phyloP scores from a whole-genome alignment of 169 alveolate species.

The Cryptosporidium felis region DNA sequence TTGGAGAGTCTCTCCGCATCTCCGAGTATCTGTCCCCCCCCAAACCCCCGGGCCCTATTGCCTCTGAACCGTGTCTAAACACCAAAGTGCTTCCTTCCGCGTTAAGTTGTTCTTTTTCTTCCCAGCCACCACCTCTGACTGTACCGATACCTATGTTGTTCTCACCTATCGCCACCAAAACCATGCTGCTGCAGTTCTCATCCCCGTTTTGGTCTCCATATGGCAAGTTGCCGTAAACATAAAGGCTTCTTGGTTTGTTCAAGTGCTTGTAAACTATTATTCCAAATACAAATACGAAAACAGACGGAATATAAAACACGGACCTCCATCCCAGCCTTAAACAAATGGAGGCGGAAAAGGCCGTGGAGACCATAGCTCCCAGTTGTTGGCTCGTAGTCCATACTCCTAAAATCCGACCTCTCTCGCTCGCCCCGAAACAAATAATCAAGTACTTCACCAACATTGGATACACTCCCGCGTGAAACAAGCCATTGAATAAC shows the following conservation, averaged over 20 bases:
- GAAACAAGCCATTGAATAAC: conserved; percentile 75
- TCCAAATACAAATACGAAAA: conserved; percentile 65
- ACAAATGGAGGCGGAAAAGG: conserved; percentile 73
- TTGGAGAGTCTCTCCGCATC: too few relatives aligned
- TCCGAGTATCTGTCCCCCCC: too few relatives aligned
- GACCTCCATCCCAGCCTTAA: conserved; percentile 76
- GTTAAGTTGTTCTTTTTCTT: too few relatives aligned
- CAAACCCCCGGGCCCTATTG: too few relatives aligned
- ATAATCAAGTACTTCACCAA: conserved; percentile 67
- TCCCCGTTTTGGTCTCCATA: neutral
- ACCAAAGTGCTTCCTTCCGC: too few relatives aligned
- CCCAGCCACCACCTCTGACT: too few relatives aligned
- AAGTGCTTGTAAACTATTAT: conserved; percentile 35
- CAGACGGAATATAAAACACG: conserved; percentile 72
- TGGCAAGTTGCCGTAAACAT: neutral
- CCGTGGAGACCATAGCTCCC: conserved; percentile 77
- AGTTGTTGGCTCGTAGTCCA: conserved; percentile 79
- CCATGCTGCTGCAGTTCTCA: conserved; percentile 1
- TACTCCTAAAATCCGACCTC: conserved; percentile 74
- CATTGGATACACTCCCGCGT: conserved; percentile 76
- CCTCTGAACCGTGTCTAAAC: too few relatives aligned
- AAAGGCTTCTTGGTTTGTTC: conserved; percentile 4
- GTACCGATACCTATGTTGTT: too few relatives aligned
- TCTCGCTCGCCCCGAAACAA: conserved; percentile 35
- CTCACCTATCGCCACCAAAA: conserved; percentile 29